These are phyloP conservation scores for Nicotiana benthamiana DNA, from an alignment of 257 asterid genomes.

Conservation along the genomic window DNA sequence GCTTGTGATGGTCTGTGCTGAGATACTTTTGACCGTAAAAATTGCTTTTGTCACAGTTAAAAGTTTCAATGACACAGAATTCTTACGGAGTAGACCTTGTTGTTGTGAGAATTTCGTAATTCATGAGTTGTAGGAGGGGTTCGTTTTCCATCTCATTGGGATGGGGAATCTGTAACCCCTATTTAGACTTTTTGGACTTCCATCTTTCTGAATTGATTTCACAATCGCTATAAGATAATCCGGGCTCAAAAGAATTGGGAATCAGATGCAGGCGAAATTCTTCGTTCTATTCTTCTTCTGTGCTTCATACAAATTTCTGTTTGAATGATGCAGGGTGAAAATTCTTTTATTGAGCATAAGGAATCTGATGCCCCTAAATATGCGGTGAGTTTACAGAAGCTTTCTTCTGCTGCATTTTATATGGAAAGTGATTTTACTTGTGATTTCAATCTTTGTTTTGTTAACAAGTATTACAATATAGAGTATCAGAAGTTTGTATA, in stretches of 20 bases:
- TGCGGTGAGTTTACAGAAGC: conserved; percentile 60
- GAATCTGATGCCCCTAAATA: conserved; percentile 56
- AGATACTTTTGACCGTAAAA: neutral
- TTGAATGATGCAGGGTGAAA: conserved; percentile 40
- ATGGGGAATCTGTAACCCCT: neutral
- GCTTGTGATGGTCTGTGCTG: conserved; percentile 1
- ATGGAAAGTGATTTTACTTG: neutral
- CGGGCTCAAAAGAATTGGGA: neutral
- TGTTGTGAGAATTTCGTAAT: conserved; percentile 1
- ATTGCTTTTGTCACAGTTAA: neutral
- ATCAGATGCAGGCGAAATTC: neutral
- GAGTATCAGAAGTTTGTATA: neutral
- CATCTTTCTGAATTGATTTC: neutral
- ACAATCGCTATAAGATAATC: neutral
- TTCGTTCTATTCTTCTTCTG: conserved; percentile 1
- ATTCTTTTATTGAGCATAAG: conserved; percentile 25
- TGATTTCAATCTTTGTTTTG: neutral
- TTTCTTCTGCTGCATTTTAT: neutral
- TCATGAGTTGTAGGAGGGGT: neutral
- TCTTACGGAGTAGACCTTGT: neutral
- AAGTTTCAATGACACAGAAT: neutral
- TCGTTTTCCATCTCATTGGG: neutral
- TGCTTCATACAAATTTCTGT: conserved; percentile 9
- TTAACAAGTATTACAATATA: neutral
- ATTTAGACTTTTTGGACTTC: neutral